A percentile compares a stretch with the other conserved stretches of the same genome.
These are phyloP conservation scores for Kodamaea neixiangensis DNA, from an alignment of 805 yeast species.

Conservation along the genomic window DNA sequence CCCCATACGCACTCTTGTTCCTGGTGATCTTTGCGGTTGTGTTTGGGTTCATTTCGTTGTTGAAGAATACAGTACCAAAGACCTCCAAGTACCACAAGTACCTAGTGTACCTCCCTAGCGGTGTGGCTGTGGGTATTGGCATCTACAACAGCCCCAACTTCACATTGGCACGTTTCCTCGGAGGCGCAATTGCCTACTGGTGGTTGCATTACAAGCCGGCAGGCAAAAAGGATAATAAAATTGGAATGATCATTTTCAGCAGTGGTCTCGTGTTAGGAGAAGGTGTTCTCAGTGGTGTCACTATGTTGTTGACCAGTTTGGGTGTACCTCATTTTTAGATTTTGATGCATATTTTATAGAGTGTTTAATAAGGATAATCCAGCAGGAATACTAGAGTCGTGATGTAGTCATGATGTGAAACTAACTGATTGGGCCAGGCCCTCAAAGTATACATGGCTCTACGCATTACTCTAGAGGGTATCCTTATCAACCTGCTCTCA, in stretches of 20 bases:
- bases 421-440: no score
- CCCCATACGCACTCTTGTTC: conserved; percentile 68
- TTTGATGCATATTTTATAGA: neutral
- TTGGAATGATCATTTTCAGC: conserved; percentile 81
- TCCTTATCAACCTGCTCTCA: no score
- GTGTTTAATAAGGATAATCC: neutral
- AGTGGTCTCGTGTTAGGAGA: conserved; percentile 94
- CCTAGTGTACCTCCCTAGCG: conserved; percentile 74
- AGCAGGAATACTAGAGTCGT: no score
- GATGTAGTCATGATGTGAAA: no score
- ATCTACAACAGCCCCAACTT: conserved; percentile 92
- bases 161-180: conserved; percentile 89
- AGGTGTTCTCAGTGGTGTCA: conserved; percentile 82
- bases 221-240: conserved; percentile 45
- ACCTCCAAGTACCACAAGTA: conserved; percentile 38
- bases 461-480: no score
- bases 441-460: no score
- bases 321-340: conserved; percentile 28
- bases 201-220: conserved; percentile 47
- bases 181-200: conserved; percentile 69
- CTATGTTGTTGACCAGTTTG: conserved; percentile 74
- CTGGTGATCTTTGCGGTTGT: conserved; percentile 62
- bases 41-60: conserved; percentile 68
- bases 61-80: conserved; percentile 57
- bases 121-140: conserved; percentile 97